Conservation (phyloP, 2,329 filamentous ascomycete species). For the Verticillium dahliae region DNA sequence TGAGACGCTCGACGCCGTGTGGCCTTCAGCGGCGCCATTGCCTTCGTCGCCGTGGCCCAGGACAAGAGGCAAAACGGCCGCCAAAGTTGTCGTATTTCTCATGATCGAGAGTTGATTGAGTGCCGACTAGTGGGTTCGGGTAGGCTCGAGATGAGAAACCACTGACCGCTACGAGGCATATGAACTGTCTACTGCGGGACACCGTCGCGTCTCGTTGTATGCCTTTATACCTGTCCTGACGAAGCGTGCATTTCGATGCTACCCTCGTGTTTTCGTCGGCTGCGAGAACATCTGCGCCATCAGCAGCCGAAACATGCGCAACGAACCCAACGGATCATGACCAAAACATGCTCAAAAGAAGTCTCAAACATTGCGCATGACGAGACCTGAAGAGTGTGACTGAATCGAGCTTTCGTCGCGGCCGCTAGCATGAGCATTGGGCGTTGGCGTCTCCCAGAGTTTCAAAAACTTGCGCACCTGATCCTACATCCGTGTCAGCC, state of each 20-base stretch:
- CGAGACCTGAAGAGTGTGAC: not conserved
- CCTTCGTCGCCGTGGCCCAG: slow-evolving; percentile 3
- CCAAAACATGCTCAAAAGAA: not conserved
- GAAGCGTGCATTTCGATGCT: no score
- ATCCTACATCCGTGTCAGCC: no score
- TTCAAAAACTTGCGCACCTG: not conserved
- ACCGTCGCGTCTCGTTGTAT: no score
- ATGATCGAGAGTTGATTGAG: not conserved
- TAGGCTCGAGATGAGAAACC: not conserved
- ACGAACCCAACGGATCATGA: not conserved
- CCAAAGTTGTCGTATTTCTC: not conserved
- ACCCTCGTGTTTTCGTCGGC: not conserved
- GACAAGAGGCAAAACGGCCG: slow-evolving; percentile 1
- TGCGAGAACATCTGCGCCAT: not conserved
- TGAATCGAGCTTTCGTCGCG: not conserved
- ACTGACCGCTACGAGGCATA: no score
- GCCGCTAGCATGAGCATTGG: not conserved
- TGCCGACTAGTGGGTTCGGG: no score
- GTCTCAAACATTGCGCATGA: not conserved
- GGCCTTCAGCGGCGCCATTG: not conserved
- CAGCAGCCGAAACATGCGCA: not conserved
- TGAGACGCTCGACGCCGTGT: slow-evolving; percentile 11
- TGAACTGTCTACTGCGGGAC: no score
- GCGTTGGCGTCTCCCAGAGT: not conserved
- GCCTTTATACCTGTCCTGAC: no score